A percentile compares a stretch with the other conserved stretches of the same genome.
Evolutionary conservation across 352 stramenopile species (phyloP).

Genomic region (Phytopythium litorale): DNA sequence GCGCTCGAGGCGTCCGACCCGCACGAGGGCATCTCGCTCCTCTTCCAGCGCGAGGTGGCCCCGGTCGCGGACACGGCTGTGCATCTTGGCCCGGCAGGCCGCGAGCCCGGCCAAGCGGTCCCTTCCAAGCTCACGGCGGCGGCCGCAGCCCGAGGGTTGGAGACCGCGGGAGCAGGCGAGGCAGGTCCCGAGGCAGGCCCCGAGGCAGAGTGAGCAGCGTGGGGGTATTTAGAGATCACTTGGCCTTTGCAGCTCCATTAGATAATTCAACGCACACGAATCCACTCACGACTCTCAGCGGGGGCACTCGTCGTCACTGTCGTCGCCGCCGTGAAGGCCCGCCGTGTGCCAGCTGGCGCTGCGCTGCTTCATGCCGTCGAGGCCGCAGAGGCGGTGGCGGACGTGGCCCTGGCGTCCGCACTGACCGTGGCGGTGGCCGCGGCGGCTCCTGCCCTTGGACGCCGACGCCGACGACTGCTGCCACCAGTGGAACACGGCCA

Average conservation of each 20-base stretch:
- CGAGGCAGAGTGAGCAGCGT: neutral
- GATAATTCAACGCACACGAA: neutral
- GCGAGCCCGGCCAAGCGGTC: neutral
- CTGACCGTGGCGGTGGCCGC: neutral
- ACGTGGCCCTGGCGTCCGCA: neutral
- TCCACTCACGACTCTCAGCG: neutral
- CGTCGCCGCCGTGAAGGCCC: neutral
- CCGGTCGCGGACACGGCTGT: conserved; percentile 32
- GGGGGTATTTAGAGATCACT: neutral
- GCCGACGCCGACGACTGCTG: conserved; percentile 18
- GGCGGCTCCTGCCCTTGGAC: neutral
- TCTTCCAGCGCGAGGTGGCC: conserved; percentile 52
- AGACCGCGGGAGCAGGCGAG: neutral
- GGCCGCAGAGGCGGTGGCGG: neutral
- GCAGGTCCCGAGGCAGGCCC: neutral
- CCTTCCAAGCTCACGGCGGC: neutral
- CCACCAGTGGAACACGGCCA: conserved; percentile 60
- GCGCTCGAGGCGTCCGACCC: conserved; percentile 33
- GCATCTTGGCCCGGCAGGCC: conserved; percentile 14
- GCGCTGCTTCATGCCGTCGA: neutral
- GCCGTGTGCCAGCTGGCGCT: conserved; percentile 6
- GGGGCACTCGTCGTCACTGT: neutral
- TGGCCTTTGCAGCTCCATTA: neutral
- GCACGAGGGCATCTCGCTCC: conserved; percentile 30
- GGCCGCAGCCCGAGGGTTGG: too few relatives aligned